Base-by-base conservation (phyloP, 1,139 yeast genomes). In the Geotrichum phurueaensis region DNA sequence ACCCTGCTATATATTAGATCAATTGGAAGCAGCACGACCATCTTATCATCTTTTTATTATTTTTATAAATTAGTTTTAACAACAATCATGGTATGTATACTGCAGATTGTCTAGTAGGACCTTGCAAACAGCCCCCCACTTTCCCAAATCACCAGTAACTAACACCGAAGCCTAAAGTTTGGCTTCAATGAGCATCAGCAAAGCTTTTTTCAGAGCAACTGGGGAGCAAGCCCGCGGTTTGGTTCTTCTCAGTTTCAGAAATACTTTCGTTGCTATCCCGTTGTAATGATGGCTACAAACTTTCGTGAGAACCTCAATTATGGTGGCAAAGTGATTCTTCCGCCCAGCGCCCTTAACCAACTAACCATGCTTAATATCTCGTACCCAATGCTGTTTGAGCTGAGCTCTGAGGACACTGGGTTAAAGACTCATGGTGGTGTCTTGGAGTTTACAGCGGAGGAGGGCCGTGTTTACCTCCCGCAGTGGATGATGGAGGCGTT, bases 301-400 rank as follows among this genome's bases (percentile, higher is more conserved):
- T 84, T 81, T 51, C 79, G 96, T 48, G 94, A 87, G 63, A 90
- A 85, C 65, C 87, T 96, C 63, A 92, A 94, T 71, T 92, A 76
- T 73, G 98, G 99, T n/a, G 99, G 99, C 66, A 94, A 95, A 78
- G 90, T 94, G 64, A 91, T 92, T 65, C 75, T 94, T 62, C 99
- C 99, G 4, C 95, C 96, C 25, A 89, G 96, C 54, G 95, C 98
- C 0, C 80, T 95, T 66, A 88, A 87, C 73, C 91, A 88, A 71
- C 79, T 95, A 63, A 89, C 97, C 9, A 86, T 86, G 89, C 74
- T 86, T 51, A 95, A 92, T 71, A 90, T 95, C 60, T 79, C 97
- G 66, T 95, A 95, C 70, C 99, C 99, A 0, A 95, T 95, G 99
- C 78, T 94, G 58, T 95, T 95, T 70, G 89, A 87, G 71, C 76